A percentile compares a stretch with the other conserved stretches of the same genome.
Evolutionary conservation across 1,139 yeast genomes (phyloP).

Genomic region (Kodamaea fungicola): DNA sequence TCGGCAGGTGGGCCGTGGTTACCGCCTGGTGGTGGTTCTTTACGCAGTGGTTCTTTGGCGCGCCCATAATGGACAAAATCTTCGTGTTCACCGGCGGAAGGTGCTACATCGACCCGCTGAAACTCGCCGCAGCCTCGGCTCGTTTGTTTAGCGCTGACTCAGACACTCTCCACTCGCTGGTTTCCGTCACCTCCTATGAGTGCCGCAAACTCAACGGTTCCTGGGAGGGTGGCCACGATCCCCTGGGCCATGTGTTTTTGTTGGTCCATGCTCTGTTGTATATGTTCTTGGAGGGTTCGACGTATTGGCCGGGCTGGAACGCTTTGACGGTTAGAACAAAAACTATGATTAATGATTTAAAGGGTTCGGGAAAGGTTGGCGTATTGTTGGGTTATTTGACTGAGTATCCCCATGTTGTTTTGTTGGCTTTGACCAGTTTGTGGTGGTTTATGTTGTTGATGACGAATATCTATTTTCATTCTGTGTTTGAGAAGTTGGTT

Average conservation of each 20-base stretch:
- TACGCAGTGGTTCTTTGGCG: constrained; percentile 85
- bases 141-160: constrained; percentile 2
- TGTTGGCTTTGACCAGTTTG: constrained; percentile 43
- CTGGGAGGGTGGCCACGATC: constrained; percentile 95
- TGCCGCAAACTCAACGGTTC: constrained; percentile 65
- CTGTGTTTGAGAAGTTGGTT: constrained; percentile 65
- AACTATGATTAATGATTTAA: not conserved
- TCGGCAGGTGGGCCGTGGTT: constrained; percentile 43
- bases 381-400: constrained; percentile 11
- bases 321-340: not conserved
- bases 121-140: not conserved
- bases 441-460: constrained; percentile 90
- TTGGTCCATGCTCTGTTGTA: constrained; percentile 70
- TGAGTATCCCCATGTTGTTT: constrained; percentile 42
- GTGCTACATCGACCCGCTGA: constrained; percentile 37
- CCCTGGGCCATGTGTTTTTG: constrained; percentile 89
- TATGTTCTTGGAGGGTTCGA: constrained; percentile 61
- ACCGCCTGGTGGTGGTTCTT: constrained; percentile 80
- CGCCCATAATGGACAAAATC: constrained; percentile 85
- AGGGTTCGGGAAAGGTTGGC: not conserved
- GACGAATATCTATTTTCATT: constrained; percentile 85
- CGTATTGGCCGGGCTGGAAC: constrained; percentile 29
- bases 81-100: constrained; percentile 81
- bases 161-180: constrained; percentile 13
- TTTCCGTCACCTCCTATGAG: constrained; percentile 37